Evolutionary conservation across 139 green algal species (phyloP).

Genomic region (Chlamydomonas sp.): DNA sequence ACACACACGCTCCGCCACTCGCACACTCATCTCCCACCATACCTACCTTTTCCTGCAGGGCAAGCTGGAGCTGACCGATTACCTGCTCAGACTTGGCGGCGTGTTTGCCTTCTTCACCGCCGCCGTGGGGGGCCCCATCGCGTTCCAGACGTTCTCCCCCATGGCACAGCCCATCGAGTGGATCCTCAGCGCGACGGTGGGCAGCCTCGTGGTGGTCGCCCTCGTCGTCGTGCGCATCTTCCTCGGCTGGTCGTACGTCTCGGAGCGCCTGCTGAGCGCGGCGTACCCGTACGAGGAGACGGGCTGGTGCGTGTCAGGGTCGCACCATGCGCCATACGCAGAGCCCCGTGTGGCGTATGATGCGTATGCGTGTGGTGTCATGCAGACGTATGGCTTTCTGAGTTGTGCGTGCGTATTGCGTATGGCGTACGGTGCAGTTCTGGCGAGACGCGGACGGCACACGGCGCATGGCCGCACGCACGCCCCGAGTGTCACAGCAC

Average conservation of each 20-base stretch:
- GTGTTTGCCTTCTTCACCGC: conserved; percentile 57
- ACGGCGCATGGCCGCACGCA: too few relatives aligned
- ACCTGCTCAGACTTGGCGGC: conserved; percentile 44
- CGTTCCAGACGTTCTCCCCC: conserved; percentile 76
- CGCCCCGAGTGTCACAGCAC: too few relatives aligned
- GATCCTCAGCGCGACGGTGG: conserved; percentile 43
- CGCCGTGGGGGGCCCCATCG: conserved; percentile 65
- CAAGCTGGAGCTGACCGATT: conserved; percentile 42
- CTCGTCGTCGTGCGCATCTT: conserved; percentile 72
- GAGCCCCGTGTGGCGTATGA: too few relatives aligned
- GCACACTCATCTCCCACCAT: not conserved
- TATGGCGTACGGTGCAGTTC: not conserved
- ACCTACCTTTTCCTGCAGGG: conserved; percentile 38
- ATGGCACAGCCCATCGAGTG: conserved; percentile 54
- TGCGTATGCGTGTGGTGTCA: too few relatives aligned
- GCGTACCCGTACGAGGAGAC: conserved; percentile 86
- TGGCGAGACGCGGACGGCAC: too few relatives aligned
- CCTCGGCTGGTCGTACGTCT: conserved; percentile 89
- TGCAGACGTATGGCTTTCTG: too few relatives aligned
- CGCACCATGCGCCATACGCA: too few relatives aligned
- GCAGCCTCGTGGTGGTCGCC: conserved; percentile 63
- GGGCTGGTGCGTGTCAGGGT: conserved; percentile 72
- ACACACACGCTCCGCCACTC: too few relatives aligned
- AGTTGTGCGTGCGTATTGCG: not conserved
- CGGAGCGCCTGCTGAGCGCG: conserved; percentile 76